A percentile compares a stretch with the other conserved stretches of the same genome.
phyloP scores from a whole-genome alignment of 164 flowering plant species.

The Brasenia schreberi region DNA sequence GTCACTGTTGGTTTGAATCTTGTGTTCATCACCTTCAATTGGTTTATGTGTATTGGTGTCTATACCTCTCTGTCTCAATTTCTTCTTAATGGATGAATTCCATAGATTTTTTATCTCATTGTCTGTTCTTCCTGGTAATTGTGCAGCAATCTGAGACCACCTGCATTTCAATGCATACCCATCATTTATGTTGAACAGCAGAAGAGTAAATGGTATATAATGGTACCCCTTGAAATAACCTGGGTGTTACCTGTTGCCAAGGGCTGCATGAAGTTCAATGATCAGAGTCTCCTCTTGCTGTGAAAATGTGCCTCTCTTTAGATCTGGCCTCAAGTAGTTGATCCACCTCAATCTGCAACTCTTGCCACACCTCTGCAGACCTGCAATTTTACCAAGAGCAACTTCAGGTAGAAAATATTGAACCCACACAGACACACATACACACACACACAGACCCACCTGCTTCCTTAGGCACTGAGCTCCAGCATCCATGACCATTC shows the following conservation, averaged over 20 bases:
- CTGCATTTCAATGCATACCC: constrained; percentile 19
- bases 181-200: too few relatives aligned
- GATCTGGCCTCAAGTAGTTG: constrained; percentile 80
- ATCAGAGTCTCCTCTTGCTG: constrained; percentile 69
- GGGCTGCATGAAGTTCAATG: constrained; percentile 68
- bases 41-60: constrained; percentile 84
- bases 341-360: constrained; percentile 88
- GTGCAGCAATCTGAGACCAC: constrained; percentile 96
- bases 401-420: background rate
- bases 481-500: constrained; percentile 95
- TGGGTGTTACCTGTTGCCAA: constrained; percentile 64
- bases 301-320: constrained; percentile 79
- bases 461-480: constrained; percentile 87
- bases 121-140: constrained; percentile 85
- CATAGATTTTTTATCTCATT: constrained; percentile 86
- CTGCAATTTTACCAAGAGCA: constrained; percentile 17
- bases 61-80: constrained; percentile 78
- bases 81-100: constrained; percentile 91
- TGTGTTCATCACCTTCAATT: constrained; percentile 39
- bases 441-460: constrained; percentile 20
- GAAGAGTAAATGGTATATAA: too few relatives aligned
- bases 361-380: constrained; percentile 80
- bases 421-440: background rate
- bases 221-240: too few relatives aligned
- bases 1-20: constrained; percentile 8